These are phyloP conservation scores for Dalbergia cultrata DNA, from an alignment of 306 rosid genomes.

Conservation along the genomic window DNA sequence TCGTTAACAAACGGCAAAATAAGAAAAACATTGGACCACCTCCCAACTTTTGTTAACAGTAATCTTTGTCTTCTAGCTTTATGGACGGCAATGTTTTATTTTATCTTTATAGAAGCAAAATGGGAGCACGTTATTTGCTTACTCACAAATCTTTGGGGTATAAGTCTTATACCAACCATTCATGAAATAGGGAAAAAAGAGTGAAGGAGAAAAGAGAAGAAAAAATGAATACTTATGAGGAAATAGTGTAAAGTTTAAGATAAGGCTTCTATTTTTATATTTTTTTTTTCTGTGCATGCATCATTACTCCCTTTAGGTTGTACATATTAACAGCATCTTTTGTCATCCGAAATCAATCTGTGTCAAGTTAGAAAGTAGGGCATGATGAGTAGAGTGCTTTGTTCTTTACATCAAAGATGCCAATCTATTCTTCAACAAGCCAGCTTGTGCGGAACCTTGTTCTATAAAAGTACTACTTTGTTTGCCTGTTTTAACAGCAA, in stretches of 20 bases:
- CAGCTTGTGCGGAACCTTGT: constrained; percentile 1
- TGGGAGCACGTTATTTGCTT: too few species aligned
- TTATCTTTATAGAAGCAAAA: too few species aligned
- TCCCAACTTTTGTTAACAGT: not conserved
- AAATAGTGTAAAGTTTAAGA: not conserved
- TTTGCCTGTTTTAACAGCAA: not conserved
- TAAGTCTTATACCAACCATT: not conserved
- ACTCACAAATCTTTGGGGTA: too few species aligned
- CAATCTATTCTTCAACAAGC: constrained; percentile 1
- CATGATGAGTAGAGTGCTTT: not conserved
- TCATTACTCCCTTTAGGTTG: not conserved
- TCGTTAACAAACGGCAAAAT: not conserved
- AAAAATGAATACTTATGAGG: too few species aligned
- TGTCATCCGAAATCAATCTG: constrained; percentile 32
- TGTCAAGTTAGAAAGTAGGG: not conserved
- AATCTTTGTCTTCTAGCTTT: not conserved
- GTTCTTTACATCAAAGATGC: constrained; percentile 17
- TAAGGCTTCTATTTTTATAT: not conserved
- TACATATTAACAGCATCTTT: constrained; percentile 4
- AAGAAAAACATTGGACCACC: not conserved
- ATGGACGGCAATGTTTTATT: not conserved
- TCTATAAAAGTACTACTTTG: constrained; percentile 25
- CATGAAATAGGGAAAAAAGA: not conserved
- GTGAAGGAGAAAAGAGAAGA: not conserved
- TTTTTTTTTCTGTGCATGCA: not conserved